Conservation (phyloP, 192 early-diverging fungal species). For the Cetraspora pellucida region DNA sequence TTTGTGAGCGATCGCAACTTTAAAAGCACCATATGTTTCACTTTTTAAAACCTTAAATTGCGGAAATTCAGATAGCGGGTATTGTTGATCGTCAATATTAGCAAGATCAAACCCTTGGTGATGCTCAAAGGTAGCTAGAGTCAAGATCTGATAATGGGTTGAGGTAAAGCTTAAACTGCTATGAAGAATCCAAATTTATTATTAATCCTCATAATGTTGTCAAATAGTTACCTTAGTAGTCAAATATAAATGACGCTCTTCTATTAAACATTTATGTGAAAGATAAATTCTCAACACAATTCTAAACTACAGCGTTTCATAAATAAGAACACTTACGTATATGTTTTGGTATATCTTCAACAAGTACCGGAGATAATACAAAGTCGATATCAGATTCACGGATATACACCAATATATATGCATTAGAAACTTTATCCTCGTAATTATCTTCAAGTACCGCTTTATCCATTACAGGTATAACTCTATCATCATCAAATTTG, state of each 20-base stretch:
- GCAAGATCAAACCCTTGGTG: slow-evolving; percentile 89
- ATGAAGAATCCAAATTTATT: no score
- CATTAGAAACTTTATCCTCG: slow-evolving; percentile 70
- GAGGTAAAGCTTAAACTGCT: neutral
- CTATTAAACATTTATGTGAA: neutral
- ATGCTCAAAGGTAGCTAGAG: slow-evolving; percentile 64
- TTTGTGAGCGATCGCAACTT: slow-evolving; percentile 51
- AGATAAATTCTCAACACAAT: neutral
- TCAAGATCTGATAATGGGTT: slow-evolving; percentile 50
- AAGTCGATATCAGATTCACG: slow-evolving; percentile 73
- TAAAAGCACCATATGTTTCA: slow-evolving; percentile 57
- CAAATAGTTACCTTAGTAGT: slow-evolving; percentile 54
- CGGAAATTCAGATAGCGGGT: slow-evolving; percentile 36
- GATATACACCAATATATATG: slow-evolving; percentile 99
- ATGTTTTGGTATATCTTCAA: slow-evolving; percentile 81
- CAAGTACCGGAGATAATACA: slow-evolving; percentile 67
- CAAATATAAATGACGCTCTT: slow-evolving; percentile 69
- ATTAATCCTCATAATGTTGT: neutral
- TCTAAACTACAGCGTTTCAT: no score
- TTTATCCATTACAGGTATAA: slow-evolving; percentile 71
- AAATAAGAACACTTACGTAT: slow-evolving; percentile 48
- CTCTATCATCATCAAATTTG: no score
- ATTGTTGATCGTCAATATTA: slow-evolving; percentile 62
- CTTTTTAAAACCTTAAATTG: slow-evolving; percentile 58
- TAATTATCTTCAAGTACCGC: slow-evolving; percentile 95